Evolutionary conservation across 2,329 filamentous ascomycete species (phyloP).

Genomic region (Colletotrichum sp.): DNA sequence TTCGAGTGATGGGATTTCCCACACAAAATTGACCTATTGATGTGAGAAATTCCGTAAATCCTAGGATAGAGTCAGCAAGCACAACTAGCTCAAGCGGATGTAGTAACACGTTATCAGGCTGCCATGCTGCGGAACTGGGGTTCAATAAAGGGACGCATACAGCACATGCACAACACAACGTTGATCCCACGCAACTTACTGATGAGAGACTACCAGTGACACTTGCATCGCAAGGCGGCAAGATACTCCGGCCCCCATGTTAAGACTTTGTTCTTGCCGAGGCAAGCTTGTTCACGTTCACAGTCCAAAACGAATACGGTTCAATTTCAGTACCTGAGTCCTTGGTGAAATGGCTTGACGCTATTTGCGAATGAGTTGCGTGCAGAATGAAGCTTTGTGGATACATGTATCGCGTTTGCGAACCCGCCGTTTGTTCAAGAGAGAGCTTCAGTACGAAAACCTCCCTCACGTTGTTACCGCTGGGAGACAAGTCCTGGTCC

Average conservation of each 20-base stretch:
- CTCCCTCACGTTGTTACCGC: not conserved
- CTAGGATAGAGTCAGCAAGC: not conserved
- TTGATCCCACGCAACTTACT: not conserved
- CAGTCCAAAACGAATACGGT: not conserved
- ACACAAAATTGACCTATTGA: fast-evolving
- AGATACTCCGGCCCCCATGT: not conserved
- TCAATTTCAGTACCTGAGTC: not conserved
- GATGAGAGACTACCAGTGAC: not conserved
- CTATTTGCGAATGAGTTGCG: not conserved
- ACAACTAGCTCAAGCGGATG: not conserved
- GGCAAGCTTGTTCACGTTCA: not conserved
- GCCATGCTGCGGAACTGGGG: not conserved
- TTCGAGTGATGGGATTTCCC: not conserved
- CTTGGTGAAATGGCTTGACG: not conserved
- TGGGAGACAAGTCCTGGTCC: not conserved
- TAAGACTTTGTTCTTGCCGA: not conserved
- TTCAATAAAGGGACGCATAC: not conserved
- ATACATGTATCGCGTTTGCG: not conserved
- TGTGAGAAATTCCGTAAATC: not conserved
- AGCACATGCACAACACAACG: not conserved
- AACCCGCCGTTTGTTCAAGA: not conserved
- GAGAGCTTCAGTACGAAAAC: not conserved
- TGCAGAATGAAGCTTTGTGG: not conserved
- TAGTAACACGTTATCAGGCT: not conserved
- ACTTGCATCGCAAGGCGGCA: too few relatives aligned